Conservation (phyloP, 169 alveolate species). For the Plasmodium sp. region DNA sequence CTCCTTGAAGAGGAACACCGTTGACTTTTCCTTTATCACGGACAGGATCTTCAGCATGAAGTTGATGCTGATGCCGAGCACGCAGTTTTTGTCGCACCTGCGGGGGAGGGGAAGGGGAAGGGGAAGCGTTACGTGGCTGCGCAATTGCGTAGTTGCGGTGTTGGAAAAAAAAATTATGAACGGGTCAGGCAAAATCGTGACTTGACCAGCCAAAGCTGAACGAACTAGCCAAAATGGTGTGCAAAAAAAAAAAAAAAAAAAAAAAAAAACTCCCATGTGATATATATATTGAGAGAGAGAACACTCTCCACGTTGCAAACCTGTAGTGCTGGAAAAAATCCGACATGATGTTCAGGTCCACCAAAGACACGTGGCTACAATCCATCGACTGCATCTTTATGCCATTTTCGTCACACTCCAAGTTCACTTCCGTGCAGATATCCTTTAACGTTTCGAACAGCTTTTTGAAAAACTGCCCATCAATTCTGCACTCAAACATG, state of each 20-base stretch:
- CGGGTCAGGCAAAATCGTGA: neutral
- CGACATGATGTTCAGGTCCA: conserved; percentile 87
- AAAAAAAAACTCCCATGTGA: neutral
- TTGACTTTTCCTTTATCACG: conserved; percentile 83
- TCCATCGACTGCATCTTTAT: conserved; percentile 93
- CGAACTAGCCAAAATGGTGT: neutral
- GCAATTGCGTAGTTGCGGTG: neutral
- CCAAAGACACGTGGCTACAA: conserved; percentile 91
- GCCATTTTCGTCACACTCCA: conserved; percentile 91
- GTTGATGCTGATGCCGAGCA: conserved; percentile 82
- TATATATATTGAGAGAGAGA: neutral
- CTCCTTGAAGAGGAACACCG: conserved; percentile 80
- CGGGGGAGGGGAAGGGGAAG: neutral
- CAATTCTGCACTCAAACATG: conserved; percentile 86
- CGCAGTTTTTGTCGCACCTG: conserved; percentile 90
- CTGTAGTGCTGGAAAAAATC: conserved; percentile 91
- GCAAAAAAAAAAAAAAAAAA: neutral
- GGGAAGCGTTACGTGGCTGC: neutral
- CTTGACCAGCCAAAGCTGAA: neutral
- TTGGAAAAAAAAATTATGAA: neutral
- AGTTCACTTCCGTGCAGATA: conserved; percentile 91
- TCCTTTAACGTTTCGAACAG: conserved; percentile 89
- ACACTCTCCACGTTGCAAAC: neutral
- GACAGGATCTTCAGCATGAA: conserved; percentile 85
- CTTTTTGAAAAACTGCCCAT: conserved; percentile 83